Evolutionary conservation across 164 flowering plant species (phyloP), one percentile per base, ranked within the genome.

Genomic region (Vitis riparia): DNA sequence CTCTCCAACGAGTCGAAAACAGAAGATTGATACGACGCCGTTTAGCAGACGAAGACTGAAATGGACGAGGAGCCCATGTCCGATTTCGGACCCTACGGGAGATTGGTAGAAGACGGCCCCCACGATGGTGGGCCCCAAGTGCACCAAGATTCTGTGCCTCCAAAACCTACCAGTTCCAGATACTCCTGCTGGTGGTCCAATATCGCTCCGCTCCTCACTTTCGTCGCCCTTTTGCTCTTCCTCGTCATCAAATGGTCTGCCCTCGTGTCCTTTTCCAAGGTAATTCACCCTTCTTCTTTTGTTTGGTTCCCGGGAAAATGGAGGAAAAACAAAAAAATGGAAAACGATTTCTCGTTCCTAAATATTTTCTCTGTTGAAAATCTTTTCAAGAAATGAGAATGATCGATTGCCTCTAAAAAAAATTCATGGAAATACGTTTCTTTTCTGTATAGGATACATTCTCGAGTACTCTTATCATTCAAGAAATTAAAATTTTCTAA

Each of bases 161-260:
- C 13, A 51, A 60, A 53, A 49, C 71, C 71, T 59, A 68, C 11
- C 19, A 11, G 58, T 50, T 23, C 44, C 56, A 13, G 16, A 10
- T 60, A 16, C 53, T n/a, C 32, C 58, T 60, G 57, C 58, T 69
- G 72, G 65, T 61, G 72, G 72, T 53, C 57, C 49, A 60, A 69
- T 32, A 23, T 55, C 3, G 8, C 62, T 51, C 11, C 49, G 11
- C 56, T 52, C n/a, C 29, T 56, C 1, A 17, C 29, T 1, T 55
- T 68, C 1, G 15, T 51, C 12, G 65, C 56, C 65, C 65, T 27
- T 68, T 51, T 60, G 65, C 19, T 68, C 15, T 23, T 19, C 0
- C 65, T 60, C 60, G 49, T 59, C n/a, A 50, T 60, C 32, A 68
- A 68, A 68, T 68, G 71, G 65, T 64, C 63, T 17, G 71, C 50